These are phyloP conservation scores for Cinnamomum chago DNA, from an alignment of 164 flowering plant species.

Conservation along the genomic window DNA sequence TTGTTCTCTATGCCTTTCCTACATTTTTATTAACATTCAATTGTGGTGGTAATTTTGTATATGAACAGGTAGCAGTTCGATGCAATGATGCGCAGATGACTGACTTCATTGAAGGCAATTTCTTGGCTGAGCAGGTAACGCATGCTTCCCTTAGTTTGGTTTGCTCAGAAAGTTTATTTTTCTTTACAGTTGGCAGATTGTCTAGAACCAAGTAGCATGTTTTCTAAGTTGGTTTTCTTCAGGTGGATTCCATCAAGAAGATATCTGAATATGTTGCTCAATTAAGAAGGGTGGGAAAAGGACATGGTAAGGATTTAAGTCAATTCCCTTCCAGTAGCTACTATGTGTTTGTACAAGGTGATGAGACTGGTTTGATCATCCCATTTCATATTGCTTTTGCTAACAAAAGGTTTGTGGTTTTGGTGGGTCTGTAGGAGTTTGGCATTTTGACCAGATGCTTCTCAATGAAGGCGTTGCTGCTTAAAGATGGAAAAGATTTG, in stretches of 20 bases:
- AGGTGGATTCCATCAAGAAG: conserved; percentile 87
- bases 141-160: neutral
- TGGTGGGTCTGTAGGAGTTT: neutral
- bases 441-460: neutral
- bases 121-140: conserved; percentile 70
- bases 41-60: neutral
- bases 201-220: neutral
- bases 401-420: no score
- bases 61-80: conserved; percentile 54
- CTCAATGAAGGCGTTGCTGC: neutral
- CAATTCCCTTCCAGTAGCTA: neutral
- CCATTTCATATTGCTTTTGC: neutral
- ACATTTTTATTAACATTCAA: neutral
- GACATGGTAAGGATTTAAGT: conserved; percentile 60
- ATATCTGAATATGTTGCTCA: conserved; percentile 92
- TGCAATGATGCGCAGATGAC: conserved; percentile 66
- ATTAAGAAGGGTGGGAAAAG: conserved; percentile 89
- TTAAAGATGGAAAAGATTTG: neutral
- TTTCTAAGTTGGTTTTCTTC: neutral
- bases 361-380: neutral
- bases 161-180: neutral
- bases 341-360: neutral
- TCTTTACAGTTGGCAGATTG: neutral
- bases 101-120: conserved; percentile 79
- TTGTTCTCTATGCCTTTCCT: neutral